These are phyloP conservation scores for Zoysia pacifica DNA, from an alignment of 176 grass and related monocot genomes.

Conservation along the genomic window DNA sequence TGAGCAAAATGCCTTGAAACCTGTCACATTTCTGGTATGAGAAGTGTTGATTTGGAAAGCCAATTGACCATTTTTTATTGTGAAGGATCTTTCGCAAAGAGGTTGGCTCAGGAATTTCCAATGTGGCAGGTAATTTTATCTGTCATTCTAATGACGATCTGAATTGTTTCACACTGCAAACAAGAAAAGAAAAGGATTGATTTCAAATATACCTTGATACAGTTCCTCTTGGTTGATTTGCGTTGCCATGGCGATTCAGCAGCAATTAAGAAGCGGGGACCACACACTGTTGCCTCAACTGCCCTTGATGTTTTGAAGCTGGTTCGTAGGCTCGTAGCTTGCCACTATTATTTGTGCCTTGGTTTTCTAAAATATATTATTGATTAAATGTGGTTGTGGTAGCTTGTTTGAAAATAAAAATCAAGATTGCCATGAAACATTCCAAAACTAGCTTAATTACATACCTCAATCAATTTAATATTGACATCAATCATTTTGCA, in stretches of 20 bases:
- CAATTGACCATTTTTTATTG: constrained; percentile 34
- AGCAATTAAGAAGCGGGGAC: constrained; percentile 71
- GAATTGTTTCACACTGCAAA: background rate
- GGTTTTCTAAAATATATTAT: constrained; percentile 18
- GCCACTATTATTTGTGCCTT: constrained; percentile 15
- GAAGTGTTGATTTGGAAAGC: constrained; percentile 6
- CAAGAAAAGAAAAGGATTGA: constrained; percentile 3
- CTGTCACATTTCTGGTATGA: constrained; percentile 9
- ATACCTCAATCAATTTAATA: background rate
- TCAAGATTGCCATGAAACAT: background rate
- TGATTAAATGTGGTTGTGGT: background rate
- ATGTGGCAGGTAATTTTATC: constrained; percentile 82
- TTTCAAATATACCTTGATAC: constrained; percentile 34
- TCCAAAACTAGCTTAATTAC: background rate
- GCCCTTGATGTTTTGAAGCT: constrained; percentile 96
- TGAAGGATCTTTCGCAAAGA: constrained; percentile 84
- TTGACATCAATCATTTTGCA: background rate
- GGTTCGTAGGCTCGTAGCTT: constrained; percentile 47
- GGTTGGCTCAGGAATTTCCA: constrained; percentile 95
- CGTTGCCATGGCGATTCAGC: constrained; percentile 88
- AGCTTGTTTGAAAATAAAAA: constrained; percentile 25
- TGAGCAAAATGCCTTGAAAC: background rate
- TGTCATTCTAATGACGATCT: constrained; percentile 26
- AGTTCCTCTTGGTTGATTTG: constrained; percentile 99
- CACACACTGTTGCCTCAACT: constrained; percentile 83